phyloP scores from a whole-genome alignment of 169 alveolate genomes.

The Eimeria praecox region DNA sequence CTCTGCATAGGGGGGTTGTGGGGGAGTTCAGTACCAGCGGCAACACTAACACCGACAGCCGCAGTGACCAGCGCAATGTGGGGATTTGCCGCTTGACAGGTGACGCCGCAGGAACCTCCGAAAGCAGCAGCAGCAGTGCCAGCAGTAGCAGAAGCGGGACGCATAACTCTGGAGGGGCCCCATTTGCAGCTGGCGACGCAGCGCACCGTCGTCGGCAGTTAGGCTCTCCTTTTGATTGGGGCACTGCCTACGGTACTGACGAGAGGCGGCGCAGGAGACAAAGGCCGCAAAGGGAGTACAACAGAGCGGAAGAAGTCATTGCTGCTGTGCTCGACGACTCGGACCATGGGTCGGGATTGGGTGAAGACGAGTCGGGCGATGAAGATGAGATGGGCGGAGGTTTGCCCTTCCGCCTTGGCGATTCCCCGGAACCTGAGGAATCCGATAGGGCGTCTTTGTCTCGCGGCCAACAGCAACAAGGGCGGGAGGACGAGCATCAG shows the following conservation, averaged over 20 bases:
- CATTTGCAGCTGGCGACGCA: slow-evolving; percentile 31
- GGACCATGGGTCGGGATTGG: slow-evolving; percentile 6
- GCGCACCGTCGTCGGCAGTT: slow-evolving; percentile 23
- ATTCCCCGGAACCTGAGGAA: slow-evolving; percentile 30
- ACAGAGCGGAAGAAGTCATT: slow-evolving; percentile 64
- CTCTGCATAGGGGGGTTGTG: slow-evolving; percentile 62
- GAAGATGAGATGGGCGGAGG: slow-evolving; percentile 57
- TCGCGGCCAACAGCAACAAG: background rate
- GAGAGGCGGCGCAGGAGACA: slow-evolving; percentile 65
- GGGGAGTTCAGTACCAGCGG: slow-evolving; percentile 38
- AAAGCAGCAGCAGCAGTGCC: background rate
- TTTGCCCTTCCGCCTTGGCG: slow-evolving; percentile 36
- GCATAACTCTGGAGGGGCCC: background rate
- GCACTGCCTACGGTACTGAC: slow-evolving; percentile 4
- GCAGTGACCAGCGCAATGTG: background rate
- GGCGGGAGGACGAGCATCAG: background rate
- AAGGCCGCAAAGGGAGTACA: slow-evolving; percentile 19
- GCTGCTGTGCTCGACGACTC: slow-evolving; percentile 65
- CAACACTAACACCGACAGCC: background rate
- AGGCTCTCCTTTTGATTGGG: slow-evolving; percentile 72
- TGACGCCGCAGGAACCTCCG: background rate
- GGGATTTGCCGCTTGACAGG: background rate
- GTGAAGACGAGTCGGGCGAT: slow-evolving; percentile 25
- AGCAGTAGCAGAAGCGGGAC: background rate
- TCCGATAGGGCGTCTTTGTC: background rate